A percentile compares a stretch with the other conserved stretches of the same genome.
These are phyloP conservation scores for Volvox africanus DNA, from an alignment of 139 green algal genomes.

Conservation along the genomic window DNA sequence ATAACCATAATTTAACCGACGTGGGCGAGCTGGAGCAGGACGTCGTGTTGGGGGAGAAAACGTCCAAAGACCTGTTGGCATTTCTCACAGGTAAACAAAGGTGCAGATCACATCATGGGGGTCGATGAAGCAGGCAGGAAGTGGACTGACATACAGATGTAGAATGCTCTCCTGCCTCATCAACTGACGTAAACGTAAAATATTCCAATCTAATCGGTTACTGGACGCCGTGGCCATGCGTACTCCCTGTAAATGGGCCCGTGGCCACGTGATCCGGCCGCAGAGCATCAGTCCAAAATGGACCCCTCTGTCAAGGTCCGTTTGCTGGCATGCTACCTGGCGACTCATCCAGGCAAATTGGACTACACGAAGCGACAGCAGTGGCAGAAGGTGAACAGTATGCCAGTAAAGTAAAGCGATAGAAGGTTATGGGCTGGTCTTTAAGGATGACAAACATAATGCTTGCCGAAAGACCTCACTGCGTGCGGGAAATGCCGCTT, in stretches of 20 bases:
- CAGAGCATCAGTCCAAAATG: slow-evolving; percentile 54
- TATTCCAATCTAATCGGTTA: no score
- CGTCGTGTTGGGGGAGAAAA: slow-evolving; percentile 95
- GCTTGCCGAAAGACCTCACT: no score
- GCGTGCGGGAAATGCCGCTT: no score
- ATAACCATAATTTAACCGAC: slow-evolving; percentile 77
- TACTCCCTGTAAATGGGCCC: no score
- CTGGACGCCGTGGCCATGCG: no score
- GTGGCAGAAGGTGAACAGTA: slow-evolving; percentile 74
- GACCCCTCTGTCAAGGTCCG: slow-evolving; percentile 76
- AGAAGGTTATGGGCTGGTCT: no score
- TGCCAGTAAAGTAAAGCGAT: no score
- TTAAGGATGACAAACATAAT: no score
- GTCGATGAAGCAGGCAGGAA: background rate
- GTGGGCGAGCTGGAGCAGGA: slow-evolving; percentile 96
- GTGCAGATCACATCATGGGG: background rate
- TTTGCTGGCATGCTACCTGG: slow-evolving; percentile 94
- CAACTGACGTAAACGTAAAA: no score
- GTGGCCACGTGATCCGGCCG: background rate
- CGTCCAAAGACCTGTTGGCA: slow-evolving; percentile 90
- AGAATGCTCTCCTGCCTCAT: no score
- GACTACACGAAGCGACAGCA: slow-evolving; percentile 79
- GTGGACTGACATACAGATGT: background rate
- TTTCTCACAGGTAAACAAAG: slow-evolving; percentile 66
- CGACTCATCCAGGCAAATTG: slow-evolving; percentile 95